Base-by-base conservation (phyloP, 192 early-diverging fungal genomes). In the Coemansia guatemalensis region DNA sequence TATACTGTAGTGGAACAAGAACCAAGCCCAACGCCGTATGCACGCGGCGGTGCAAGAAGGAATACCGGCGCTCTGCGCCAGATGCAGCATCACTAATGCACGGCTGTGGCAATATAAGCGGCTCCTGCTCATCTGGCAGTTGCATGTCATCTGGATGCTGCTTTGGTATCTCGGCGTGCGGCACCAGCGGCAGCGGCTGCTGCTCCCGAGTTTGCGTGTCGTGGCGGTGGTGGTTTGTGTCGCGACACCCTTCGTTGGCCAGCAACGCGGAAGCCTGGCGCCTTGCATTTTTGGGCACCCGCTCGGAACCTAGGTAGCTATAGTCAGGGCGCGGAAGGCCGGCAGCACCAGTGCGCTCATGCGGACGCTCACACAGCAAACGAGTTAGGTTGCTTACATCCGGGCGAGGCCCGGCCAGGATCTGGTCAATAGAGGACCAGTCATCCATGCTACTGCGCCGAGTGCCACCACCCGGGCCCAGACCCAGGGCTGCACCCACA, bases 1-100 rank as follows among this genome's bases (percentile, higher is more conserved):
- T 76, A 65, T 86, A 92, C 22, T 83, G 81, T 52, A 89, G 51
- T 0, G 88, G 89, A 55, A 84, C 81, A 29, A 57, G 4, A 4
- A 67, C 25, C 32, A 82, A 57, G 21, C 69, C 67, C 27, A 70
- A 6, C 1, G 30, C 56, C 1, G 74, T 53, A 3, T 53, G 55
- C 29, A 64, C 48, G 14, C 66, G 62, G 27, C 78, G 78, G 54
- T 71, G 65, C 58, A 80, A 54, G 24, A 35, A 54, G 21, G 65
- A 53, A 49, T 48, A 57, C 7, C 27, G 30, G 17, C 33, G 48
- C 5, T 65, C 69, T 41, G 64, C 44, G 29, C 48, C 48, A n/a
- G 54, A 27, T 33, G n/a, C 23, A 4, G 57, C 58, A 49, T 60
- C 48, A 18, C 47, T 18, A 26, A 50, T 48, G 48, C 47, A 49